Base-by-base conservation (phyloP, 148 eudicot species). In the Amaranthus cruentus region DNA sequence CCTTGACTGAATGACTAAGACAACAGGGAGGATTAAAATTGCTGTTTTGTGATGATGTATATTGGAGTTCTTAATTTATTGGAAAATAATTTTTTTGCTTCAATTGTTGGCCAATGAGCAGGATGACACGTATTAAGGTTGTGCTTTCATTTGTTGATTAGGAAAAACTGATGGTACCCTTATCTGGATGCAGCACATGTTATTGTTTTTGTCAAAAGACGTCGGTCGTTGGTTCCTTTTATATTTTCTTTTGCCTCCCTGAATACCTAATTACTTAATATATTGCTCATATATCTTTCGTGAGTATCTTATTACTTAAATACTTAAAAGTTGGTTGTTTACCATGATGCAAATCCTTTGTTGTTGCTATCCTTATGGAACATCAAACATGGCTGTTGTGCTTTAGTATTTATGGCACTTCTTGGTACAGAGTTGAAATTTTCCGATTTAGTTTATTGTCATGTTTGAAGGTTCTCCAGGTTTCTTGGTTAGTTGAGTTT, bases 401-500 rank as follows among this genome's bases (percentile, higher is more conserved):
- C 14, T 71, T 13, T 43, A 58, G 14, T 21, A 13, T 43, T 53
- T 61, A 66, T 59, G 55, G 38, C 15, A 42, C 71, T 47, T 52
- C 21, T 55, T 52, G 65, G 66, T 71, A 28, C 18, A 18, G 43
- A 13, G 63, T 55, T 15, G 48, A 12, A 21, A 7, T 28, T 44
- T 18, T 11, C 21, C 47, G 3, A n/a, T 11, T 12, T 57, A 43
- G 50, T 68, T 49, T 38, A 58, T 44, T 55, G 56, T 63, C 63
- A 54, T 55, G 55, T 65, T 66, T 54, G 47, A 66, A 68, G 52
- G 18, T 69, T 74, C 28, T 53, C 18, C 64, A 51, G 66, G 70
- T 67, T 50, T 67, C 54, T 67, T 60, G 15, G 77, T 67, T 50
- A 49, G 42, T 67, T 60, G 15, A 73, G 73, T 69, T 73, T 55